phyloP scores from a whole-genome alignment of 75 land plant genomes.

The Azolla pinnata region DNA sequence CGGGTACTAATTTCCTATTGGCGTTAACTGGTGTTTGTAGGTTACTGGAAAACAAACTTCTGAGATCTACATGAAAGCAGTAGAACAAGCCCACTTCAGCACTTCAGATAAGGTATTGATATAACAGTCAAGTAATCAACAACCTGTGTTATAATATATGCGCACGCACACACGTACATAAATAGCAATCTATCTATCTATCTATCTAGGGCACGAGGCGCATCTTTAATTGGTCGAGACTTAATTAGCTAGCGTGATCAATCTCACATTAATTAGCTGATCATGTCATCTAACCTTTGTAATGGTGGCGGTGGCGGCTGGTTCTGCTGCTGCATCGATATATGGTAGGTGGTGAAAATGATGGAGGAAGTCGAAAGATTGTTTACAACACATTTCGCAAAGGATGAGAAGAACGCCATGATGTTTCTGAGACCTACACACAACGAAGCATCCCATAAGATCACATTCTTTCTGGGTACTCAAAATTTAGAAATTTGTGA shows the following conservation, averaged over 20 bases:
- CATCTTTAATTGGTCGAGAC: too few relatives aligned
- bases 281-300: too few relatives aligned
- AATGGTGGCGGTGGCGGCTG: too few relatives aligned
- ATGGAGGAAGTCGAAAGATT: slow-evolving; percentile 78
- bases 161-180: neutral
- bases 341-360: slow-evolving; percentile 68
- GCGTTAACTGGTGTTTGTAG: slow-evolving; percentile 26
- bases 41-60: slow-evolving; percentile 56
- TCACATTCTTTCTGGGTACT: slow-evolving; percentile 94
- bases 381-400: slow-evolving; percentile 61
- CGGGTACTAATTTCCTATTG: neutral
- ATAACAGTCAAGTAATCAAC: neutral
- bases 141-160: neutral
- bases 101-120: slow-evolving; percentile 70
- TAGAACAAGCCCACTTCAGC: slow-evolving; percentile 83
- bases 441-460: slow-evolving; percentile 62
- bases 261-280: too few relatives aligned
- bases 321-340: too few relatives aligned
- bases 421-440: slow-evolving; percentile 67
- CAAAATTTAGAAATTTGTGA: too few relatives aligned
- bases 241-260: too few relatives aligned
- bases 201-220: too few relatives aligned
- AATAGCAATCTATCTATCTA: neutral
- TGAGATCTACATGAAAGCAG: slow-evolving; percentile 64
- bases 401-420: slow-evolving; percentile 74